Evolutionary conservation across 129 eudicot species (phyloP).

Genomic region (Artemisia argyi): DNA sequence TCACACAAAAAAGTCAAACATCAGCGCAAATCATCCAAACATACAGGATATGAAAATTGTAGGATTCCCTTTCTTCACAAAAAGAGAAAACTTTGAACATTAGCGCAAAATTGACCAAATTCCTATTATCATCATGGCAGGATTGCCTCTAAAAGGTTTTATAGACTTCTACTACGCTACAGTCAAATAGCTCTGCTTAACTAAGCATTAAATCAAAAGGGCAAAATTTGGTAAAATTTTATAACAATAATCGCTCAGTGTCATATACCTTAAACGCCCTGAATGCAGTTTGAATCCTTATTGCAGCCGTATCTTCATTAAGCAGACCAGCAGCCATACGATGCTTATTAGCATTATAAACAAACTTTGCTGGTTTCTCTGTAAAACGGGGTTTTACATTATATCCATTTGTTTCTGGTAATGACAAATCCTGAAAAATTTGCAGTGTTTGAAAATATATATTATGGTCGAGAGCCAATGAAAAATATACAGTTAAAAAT

Average conservation of each 20-base stretch:
- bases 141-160: not conserved
- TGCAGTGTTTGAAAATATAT: not conserved
- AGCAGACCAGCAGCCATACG: conserved; percentile 18
- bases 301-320: conserved; percentile 57
- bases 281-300: conserved; percentile 68
- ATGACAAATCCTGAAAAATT: conserved; percentile 46
- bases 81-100: not conserved
- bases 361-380: conserved; percentile 23
- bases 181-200: not conserved
- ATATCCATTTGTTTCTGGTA: conserved; percentile 36
- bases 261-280: conserved; percentile 50
- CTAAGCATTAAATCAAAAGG: not conserved
- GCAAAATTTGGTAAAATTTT: conserved; percentile 6
- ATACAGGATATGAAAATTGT: not conserved
- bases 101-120: conserved; percentile 4
- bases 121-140: not conserved
- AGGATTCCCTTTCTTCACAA: not conserved
- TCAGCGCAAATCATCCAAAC: not conserved
- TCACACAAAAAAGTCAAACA: conserved; percentile 10
- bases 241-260: not conserved
- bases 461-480: not conserved
- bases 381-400: conserved; percentile 10
- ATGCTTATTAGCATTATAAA: conserved; percentile 24
- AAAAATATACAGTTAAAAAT: not conserved
- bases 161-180: not conserved